Evolutionary conservation across 768 basidiomycete genomes (phyloP).

Genomic region (Chlorophyllum brunneum): DNA sequence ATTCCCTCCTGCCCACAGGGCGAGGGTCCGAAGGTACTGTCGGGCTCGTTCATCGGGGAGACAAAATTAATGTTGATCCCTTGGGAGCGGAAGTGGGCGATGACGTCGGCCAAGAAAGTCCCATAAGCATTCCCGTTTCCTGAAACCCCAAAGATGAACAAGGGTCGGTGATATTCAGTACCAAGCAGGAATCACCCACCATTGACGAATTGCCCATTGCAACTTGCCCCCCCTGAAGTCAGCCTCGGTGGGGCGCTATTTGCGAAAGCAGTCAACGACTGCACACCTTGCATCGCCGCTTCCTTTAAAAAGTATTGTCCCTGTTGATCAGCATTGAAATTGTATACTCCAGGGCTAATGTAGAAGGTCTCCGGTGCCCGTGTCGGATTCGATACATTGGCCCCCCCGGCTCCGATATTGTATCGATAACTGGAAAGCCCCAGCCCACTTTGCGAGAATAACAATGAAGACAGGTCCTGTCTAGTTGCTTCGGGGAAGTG

Average conservation of each 20-base stretch:
- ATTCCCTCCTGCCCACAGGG: slow-evolving; percentile 46
- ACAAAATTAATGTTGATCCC: slow-evolving; percentile 36
- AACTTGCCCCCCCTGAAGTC: slow-evolving; percentile 31
- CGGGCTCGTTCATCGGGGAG: slow-evolving; percentile 43
- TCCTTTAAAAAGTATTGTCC: slow-evolving; percentile 38
- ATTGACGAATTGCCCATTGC: slow-evolving; percentile 30
- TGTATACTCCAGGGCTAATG: slow-evolving; percentile 33
- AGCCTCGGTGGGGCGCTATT: slow-evolving; percentile 37
- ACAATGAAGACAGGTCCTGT: slow-evolving; percentile 35
- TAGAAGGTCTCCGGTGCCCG: slow-evolving; percentile 35
- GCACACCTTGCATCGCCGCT: slow-evolving; percentile 32
- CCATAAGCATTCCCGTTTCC: slow-evolving; percentile 35
- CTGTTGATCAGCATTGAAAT: slow-evolving; percentile 34
- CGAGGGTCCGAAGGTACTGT: slow-evolving; percentile 33
- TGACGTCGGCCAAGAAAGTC: slow-evolving; percentile 38
- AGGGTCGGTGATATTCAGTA: background rate
- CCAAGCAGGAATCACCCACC: slow-evolving; percentile 17
- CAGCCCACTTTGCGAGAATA: slow-evolving; percentile 34
- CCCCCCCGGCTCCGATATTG: slow-evolving; percentile 41
- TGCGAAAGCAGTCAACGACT: slow-evolving; percentile 36
- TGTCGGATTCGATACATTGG: slow-evolving; percentile 34
- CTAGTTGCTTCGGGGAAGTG: slow-evolving; percentile 35
- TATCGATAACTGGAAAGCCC: slow-evolving; percentile 40
- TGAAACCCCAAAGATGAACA: slow-evolving; percentile 2
- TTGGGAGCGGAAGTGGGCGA: slow-evolving; percentile 32